Percentiles rank a stretch among this genome's conserved stretches.
Evolutionary conservation across 2,329 filamentous ascomycete genomes (phyloP).

Genomic region (Diplodia corticola): DNA sequence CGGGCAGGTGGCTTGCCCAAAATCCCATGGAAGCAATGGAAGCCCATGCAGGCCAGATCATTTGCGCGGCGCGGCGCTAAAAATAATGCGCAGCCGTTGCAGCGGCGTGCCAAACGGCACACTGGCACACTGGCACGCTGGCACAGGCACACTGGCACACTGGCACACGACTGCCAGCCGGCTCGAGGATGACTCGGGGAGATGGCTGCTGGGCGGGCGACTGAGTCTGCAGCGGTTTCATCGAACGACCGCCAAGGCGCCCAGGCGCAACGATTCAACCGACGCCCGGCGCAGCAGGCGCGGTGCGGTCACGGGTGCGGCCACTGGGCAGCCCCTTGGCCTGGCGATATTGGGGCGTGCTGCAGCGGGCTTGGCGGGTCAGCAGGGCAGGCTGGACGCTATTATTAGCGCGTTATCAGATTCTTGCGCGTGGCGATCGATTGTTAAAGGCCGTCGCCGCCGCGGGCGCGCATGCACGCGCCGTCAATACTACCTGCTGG

Average conservation of each 20-base stretch:
- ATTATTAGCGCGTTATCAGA: slow-evolving; percentile 18
- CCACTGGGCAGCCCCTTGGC: slow-evolving; percentile 12
- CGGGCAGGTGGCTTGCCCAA: slow-evolving; percentile 8
- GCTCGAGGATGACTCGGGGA: slow-evolving; percentile 15
- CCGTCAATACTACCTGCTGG: slow-evolving; percentile 20
- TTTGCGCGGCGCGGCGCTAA: slow-evolving; percentile 1
- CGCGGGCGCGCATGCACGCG: slow-evolving; percentile 19
- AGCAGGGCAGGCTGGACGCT: slow-evolving; percentile 6
- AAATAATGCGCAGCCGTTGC: slow-evolving; percentile 17
- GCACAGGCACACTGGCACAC: too few relatives aligned
- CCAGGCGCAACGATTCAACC: slow-evolving; percentile 5
- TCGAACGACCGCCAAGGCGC: slow-evolving; percentile 16
- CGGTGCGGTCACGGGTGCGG: slow-evolving; percentile 6
- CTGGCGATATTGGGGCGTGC: slow-evolving; percentile 6
- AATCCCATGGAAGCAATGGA: slow-evolving; percentile 20
- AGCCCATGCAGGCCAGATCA: slow-evolving; percentile 18
- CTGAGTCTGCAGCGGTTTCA: slow-evolving; percentile 20
- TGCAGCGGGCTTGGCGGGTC: slow-evolving; percentile 16
- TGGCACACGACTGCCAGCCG: neutral
- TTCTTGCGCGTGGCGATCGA: slow-evolving; percentile 20
- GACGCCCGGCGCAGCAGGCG: neutral
- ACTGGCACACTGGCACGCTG: too few relatives aligned
- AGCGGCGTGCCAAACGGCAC: neutral
- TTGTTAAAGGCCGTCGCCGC: slow-evolving; percentile 16
- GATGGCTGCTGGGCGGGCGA: slow-evolving; percentile 4